Conservation (phyloP, 1,284 basidiomycete species). For the Melampsora americana region DNA sequence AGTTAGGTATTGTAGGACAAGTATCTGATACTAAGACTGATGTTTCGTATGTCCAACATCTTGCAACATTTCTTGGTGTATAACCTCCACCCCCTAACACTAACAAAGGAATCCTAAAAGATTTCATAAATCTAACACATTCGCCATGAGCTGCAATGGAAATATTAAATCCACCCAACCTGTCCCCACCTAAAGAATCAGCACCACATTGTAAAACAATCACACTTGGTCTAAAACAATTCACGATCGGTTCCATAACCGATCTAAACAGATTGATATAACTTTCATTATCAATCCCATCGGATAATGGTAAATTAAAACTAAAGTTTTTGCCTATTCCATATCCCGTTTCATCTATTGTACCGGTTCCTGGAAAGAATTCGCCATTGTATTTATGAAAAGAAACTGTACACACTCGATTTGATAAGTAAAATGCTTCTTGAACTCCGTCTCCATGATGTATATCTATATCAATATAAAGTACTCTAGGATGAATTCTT, state of each 20-base stretch:
- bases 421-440: conserved; percentile 94
- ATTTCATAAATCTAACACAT: conserved; percentile 92
- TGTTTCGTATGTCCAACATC: conserved; percentile 99
- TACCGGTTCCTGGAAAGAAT: conserved; percentile 95
- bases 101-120: conserved; percentile 82
- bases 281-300: conserved; percentile 95
- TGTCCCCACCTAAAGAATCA: conserved; percentile 89
- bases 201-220: conserved; percentile 98
- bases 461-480: conserved; percentile 96
- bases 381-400: conserved; percentile 99
- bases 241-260: conserved; percentile 89
- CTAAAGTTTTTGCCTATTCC: conserved; percentile 88
- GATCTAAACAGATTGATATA: conserved; percentile 93
- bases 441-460: conserved; percentile 97
- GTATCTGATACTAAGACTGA: conserved; percentile 74
- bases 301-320: conserved; percentile 89
- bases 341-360: conserved; percentile 82
- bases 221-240: conserved; percentile 78
- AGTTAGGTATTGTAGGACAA: conserved; percentile 70
- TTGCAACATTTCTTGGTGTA: conserved; percentile 87
- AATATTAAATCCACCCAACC: conserved; percentile 94
- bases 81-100: conserved; percentile 94
- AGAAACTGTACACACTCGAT: conserved; percentile 95
- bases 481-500: conserved; percentile 81
- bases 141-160: conserved; percentile 99